These are phyloP conservation scores for Saccharomyces uvarum DNA, from an alignment of 1,139 yeast genomes.

Conservation along the genomic window DNA sequence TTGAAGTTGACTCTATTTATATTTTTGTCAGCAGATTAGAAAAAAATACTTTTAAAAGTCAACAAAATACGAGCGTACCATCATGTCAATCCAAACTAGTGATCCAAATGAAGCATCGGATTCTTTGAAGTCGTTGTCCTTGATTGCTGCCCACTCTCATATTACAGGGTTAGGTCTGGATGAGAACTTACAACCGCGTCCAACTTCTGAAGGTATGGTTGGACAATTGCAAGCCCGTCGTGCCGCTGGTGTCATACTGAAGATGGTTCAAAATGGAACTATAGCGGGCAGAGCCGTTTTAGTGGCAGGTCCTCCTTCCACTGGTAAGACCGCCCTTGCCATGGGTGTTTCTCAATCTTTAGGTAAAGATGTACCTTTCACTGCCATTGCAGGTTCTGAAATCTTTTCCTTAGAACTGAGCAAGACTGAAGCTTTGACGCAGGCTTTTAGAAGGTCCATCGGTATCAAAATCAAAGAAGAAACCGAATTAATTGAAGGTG, in stretches of 20 bases:
- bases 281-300: slow-evolving; percentile 96
- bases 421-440: slow-evolving; percentile 92
- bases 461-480: slow-evolving; percentile 95
- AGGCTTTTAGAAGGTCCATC: slow-evolving; percentile 90
- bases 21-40: background rate
- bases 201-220: slow-evolving; percentile 86
- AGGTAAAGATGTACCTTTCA: slow-evolving; percentile 90
- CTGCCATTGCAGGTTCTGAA: slow-evolving; percentile 91
- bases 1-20: background rate
- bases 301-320: slow-evolving; percentile 96
- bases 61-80: background rate
- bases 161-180: slow-evolving; percentile 92
- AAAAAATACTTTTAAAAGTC: background rate
- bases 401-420: slow-evolving; percentile 83
- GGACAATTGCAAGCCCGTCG: slow-evolving; percentile 92
- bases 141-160: slow-evolving; percentile 95
- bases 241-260: slow-evolving; percentile 90
- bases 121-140: slow-evolving; percentile 49
- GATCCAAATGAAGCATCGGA: slow-evolving; percentile 37
- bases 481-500: slow-evolving; percentile 96
- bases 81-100: slow-evolving; percentile 40
- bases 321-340: slow-evolving; percentile 98
- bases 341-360: slow-evolving; percentile 89
- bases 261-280: slow-evolving; percentile 87
- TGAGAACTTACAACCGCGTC: slow-evolving; percentile 78